These are phyloP conservation scores for Acorus calamus DNA, from an alignment of 106 monocot species.

Conservation along the genomic window DNA sequence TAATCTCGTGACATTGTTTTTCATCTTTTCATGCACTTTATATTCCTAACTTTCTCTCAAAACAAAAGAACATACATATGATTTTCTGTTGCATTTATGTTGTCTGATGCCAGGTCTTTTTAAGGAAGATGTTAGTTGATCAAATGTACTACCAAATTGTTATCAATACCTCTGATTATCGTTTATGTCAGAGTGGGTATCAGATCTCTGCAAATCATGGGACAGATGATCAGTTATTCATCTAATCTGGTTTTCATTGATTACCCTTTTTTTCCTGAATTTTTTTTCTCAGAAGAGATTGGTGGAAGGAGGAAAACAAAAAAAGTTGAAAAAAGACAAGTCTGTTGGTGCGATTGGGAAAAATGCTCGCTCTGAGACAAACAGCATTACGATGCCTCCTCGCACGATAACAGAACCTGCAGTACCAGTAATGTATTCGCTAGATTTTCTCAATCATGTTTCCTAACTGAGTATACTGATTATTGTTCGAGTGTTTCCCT, in stretches of 20 bases:
- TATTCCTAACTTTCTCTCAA: conserved; percentile 4
- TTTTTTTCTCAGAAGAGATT: conserved; percentile 51
- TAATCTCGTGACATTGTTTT: neutral
- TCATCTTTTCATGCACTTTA: neutral
- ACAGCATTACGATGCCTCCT: conserved; percentile 57
- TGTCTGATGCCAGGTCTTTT: neutral
- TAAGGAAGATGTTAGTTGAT: too few relatives aligned
- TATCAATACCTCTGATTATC: too few relatives aligned
- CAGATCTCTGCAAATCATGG: too few relatives aligned
- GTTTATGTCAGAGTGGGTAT: too few relatives aligned
- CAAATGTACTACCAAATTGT: too few relatives aligned
- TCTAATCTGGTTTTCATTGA: too few relatives aligned
- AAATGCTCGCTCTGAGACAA: conserved; percentile 57
- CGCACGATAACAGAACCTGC: conserved; percentile 87
- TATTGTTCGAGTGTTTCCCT: too few relatives aligned
- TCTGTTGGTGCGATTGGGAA: conserved; percentile 67
- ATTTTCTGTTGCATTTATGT: neutral
- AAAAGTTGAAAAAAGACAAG: conserved; percentile 87
- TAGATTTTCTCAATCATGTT: neutral
- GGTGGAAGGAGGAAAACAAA: conserved; percentile 69
- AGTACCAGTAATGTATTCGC: conserved; percentile 70
- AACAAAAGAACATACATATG: neutral
- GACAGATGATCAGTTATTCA: too few relatives aligned
- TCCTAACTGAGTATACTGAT: too few relatives aligned
- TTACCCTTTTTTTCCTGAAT: neutral